Evolutionary conservation across 2,329 filamentous ascomycete genomes (phyloP), one percentile per base, ranked within the genome.

Genomic region (Xylaria sp.): DNA sequence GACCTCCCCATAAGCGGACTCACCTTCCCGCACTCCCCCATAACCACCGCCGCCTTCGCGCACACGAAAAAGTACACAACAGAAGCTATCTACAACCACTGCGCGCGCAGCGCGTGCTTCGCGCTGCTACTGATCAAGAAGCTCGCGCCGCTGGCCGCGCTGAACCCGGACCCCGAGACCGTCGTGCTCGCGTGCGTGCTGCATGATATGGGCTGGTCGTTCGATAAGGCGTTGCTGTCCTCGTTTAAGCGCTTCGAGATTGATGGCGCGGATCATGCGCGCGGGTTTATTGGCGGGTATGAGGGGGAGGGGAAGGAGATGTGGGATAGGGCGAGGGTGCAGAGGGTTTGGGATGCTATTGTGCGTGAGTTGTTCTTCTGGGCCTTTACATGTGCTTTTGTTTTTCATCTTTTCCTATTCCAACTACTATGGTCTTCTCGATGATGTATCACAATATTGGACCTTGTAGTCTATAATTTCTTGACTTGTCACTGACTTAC

Each of bases 161-260:
- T 15, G 51, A 25, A 54, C 20, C 50, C 68, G 50, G 69, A 73
- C 46, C 60, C 70, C 20, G 74, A 73, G 44, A 63, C 61, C 39
- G 66, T 73, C 12, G 72, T 73, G 23, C 57, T 75, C 13, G 70
- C 72, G 12, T 64, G 62, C 48, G 34, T 75, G 5, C 55, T 76
- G 23, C 74, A 75, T 41, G 74, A 74, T 34, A 70, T 76, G 70
- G 74, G 74, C 28, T 75, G 73, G 73, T 67, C 70, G 15, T 57
- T 34, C 9, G 39, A 60, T 5, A 65, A 60, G 57, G 62, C 55
- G 34, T 20, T 68, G 23, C 25, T 62, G 2, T 72, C 72, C 2
- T 55, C 32, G 0, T 72, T 69, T 28, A 72, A 69, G 58, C 63
- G 74, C 2, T 75, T 75, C 63, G 74, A 76, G 65, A 70, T 76